Evolutionary conservation across 2,329 filamentous ascomycete species (phyloP), one percentile per base, ranked within the genome.

Genomic region (Aspergillus japonicus): DNA sequence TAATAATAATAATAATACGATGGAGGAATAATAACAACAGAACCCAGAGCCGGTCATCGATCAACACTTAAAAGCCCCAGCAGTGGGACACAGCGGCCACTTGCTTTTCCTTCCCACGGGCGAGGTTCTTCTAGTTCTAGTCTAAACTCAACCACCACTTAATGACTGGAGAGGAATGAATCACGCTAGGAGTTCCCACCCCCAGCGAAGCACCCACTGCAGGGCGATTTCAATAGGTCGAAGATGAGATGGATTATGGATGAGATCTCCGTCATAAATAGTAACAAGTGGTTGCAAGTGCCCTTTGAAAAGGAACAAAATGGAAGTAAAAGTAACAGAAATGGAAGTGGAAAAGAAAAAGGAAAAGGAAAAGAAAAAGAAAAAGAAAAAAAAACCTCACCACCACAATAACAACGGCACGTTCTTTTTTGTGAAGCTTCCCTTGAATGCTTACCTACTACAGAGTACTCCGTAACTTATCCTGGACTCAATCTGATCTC

Each of bases 141-240:
- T 62, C 58, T 57, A 57, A 64, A 55, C 58, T 53, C 51, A 52
- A 52, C 52, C 48, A 52, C 52, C 31, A 52, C 47, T 35, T 26
- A 21, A 16, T 53, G 42, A 24, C 54, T 57, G 59, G 61, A 58
- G 56, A 63, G 61, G 59, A 65, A 66, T 65, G 64, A 60, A 60
- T 59, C 57, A 65, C 56, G 64, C 64, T 65, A 66, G 64, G 64
- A 66, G 63, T 63, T 61, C 56, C 61, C 61, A 63, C 61, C 61
- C 58, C 61, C 59, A 61, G 61, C 52, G 56, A 47, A 47, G 47
- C 33, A 47, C 39, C 29, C 47, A 56, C 58, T 56, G 57, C 49
- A 57, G 50, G 58, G 50, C 54, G 33, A 50, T 39, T 58, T 47
- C 53, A 48, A 55, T 48, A 33, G 47, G 48, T 48, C 24, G 52